Conservation (phyloP, 768 basidiomycete genomes). For the Russula olivacea region DNA sequence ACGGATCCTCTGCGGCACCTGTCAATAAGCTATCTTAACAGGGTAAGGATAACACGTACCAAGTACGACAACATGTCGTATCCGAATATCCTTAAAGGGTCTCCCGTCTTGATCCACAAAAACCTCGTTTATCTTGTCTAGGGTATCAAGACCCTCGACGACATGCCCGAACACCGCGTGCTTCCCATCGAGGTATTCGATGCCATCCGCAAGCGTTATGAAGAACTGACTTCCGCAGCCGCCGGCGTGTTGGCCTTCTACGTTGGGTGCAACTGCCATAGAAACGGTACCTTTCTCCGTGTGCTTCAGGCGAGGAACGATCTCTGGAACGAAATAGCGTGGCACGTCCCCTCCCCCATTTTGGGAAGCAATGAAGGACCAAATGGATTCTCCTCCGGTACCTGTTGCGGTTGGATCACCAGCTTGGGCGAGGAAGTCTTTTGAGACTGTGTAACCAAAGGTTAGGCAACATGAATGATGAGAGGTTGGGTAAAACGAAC, state of each 20-base stretch:
- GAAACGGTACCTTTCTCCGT: slow-evolving; percentile 81
- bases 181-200: slow-evolving; percentile 92
- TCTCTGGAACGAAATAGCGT: slow-evolving; percentile 88
- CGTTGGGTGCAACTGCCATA: slow-evolving; percentile 90
- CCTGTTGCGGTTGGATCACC: slow-evolving; percentile 97
- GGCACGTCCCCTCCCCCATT: slow-evolving; percentile 35
- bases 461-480: not conserved
- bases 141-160: slow-evolving; percentile 86
- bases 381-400: slow-evolving; percentile 86
- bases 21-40: slow-evolving; percentile 1
- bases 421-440: slow-evolving; percentile 92
- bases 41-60: slow-evolving; percentile 44
- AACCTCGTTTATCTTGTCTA: slow-evolving; percentile 90
- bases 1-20: slow-evolving; percentile 75
- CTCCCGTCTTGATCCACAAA: slow-evolving; percentile 84
- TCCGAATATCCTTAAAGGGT: slow-evolving; percentile 90
- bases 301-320: slow-evolving; percentile 80
- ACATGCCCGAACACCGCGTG: slow-evolving; percentile 93
- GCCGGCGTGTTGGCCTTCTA: slow-evolving; percentile 51
- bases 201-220: slow-evolving; percentile 82
- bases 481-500: slow-evolving; percentile 36
- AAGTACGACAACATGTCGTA: slow-evolving; percentile 92
- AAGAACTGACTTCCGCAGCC: slow-evolving; percentile 97
- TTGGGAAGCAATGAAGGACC: slow-evolving; percentile 63
- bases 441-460: slow-evolving; percentile 63